These are phyloP conservation scores for Ogataea trehaloabstinens DNA, from an alignment of 805 yeast genomes.

Conservation along the genomic window DNA sequence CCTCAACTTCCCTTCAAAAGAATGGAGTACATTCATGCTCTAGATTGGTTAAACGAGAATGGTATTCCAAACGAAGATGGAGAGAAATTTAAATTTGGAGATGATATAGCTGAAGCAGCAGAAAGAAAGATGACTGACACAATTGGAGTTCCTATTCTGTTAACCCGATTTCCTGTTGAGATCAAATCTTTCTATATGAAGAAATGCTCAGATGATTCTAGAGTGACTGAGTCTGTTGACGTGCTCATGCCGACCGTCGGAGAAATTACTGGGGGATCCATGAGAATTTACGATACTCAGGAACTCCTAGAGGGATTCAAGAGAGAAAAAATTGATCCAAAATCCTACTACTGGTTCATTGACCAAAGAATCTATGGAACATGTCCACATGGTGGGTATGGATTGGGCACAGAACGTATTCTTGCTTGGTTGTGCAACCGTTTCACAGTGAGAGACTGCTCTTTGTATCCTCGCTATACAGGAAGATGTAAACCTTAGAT, in stretches of 20 bases:
- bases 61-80: slow-evolving; percentile 94
- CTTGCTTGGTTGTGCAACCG: slow-evolving; percentile 98
- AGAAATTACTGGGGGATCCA: slow-evolving; percentile 98
- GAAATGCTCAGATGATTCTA: slow-evolving; percentile 81
- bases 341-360: slow-evolving; percentile 90
- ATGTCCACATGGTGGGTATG: slow-evolving; percentile 99
- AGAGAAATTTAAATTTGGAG: slow-evolving; percentile 90
- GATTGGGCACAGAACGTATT: slow-evolving; percentile 96
- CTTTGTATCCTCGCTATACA: slow-evolving; percentile 94
- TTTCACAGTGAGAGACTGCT: slow-evolving; percentile 97
- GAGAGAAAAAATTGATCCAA: slow-evolving; percentile 84
- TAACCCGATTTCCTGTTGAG: slow-evolving; percentile 93
- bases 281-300: slow-evolving; percentile 84
- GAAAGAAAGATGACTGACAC: slow-evolving; percentile 98
- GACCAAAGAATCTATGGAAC: slow-evolving; percentile 97
- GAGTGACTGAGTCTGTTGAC: slow-evolving; percentile 98
- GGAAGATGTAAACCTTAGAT: slow-evolving; percentile 94
- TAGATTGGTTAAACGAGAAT: slow-evolving; percentile 95
- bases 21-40: slow-evolving; percentile 86
- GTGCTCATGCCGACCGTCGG: slow-evolving; percentile 99
- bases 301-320: slow-evolving; percentile 88
- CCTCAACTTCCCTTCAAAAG: slow-evolving; percentile 88
- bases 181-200: slow-evolving; percentile 98
- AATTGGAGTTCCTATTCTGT: slow-evolving; percentile 87
- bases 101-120: slow-evolving; percentile 99